Evolutionary conservation across 2,329 filamentous ascomycete genomes (phyloP).

Genomic region (Fusarium hainanense): DNA sequence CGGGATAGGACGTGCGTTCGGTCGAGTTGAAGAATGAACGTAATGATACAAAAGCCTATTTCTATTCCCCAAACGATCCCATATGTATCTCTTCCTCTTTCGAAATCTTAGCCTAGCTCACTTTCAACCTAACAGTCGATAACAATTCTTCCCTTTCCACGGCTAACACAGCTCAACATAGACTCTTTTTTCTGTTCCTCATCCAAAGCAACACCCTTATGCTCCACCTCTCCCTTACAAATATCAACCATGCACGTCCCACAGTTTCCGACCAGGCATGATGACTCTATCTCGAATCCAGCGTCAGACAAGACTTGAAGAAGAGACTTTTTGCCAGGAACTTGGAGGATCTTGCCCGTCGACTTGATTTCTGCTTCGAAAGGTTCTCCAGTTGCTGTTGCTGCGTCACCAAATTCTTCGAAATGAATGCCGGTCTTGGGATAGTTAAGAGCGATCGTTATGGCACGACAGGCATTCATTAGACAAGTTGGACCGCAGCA

Average conservation of each 20-base stretch:
- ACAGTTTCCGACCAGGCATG: conserved; percentile 29
- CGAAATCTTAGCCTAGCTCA: background rate
- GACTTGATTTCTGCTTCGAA: conserved; percentile 22
- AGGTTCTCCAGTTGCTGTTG: conserved; percentile 23
- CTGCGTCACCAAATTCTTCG: conserved; percentile 26
- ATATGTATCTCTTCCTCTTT: background rate
- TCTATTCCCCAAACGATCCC: background rate
- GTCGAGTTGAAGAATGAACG: background rate
- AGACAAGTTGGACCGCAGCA: conserved; percentile 18
- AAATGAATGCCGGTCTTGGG: background rate
- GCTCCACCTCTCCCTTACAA: conserved; percentile 21
- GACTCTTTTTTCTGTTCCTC: conserved; percentile 25
- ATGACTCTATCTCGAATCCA: conserved; percentile 28
- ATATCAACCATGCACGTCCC: conserved; percentile 32
- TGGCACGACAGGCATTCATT: conserved; percentile 2
- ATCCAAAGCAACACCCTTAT: conserved; percentile 28
- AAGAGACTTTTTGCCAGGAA: conserved; percentile 18
- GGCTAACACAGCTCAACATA: conserved; percentile 30
- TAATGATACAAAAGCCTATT: background rate
- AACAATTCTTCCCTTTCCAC: conserved; percentile 24
- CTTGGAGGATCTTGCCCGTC: conserved; percentile 5
- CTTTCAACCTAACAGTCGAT: conserved; percentile 1
- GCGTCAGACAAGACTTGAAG: conserved; percentile 26
- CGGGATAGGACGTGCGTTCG: background rate
- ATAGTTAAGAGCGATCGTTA: background rate